Percentiles rank a stretch among this genome's conserved stretches.
Evolutionary conservation across 192 early-diverging fungal species (phyloP).

Genomic region (Coemansia asiatica): DNA sequence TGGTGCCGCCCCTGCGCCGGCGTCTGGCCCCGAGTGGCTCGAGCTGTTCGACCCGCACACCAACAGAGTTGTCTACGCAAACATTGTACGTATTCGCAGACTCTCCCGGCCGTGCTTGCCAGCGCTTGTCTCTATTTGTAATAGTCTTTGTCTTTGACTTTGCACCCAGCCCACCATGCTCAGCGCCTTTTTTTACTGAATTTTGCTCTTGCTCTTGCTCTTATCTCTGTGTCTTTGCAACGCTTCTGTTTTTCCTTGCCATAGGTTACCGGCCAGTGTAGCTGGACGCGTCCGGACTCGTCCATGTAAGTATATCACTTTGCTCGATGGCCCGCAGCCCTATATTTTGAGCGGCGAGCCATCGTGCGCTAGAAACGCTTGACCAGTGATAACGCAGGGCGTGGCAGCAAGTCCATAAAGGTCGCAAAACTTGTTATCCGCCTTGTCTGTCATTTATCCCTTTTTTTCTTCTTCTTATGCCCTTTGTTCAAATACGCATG

Average conservation of each 20-base stretch:
- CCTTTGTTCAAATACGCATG: background rate
- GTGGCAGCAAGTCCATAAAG: too few species aligned
- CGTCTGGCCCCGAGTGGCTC: conserved; percentile 58
- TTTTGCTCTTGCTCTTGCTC: too few species aligned
- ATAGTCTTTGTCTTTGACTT: background rate
- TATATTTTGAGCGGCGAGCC: background rate
- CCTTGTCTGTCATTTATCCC: too few species aligned
- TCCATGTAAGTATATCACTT: conserved; percentile 39
- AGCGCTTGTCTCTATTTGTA: background rate
- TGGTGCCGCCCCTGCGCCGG: conserved; percentile 9
- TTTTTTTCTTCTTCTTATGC: background rate
- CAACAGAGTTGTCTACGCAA: conserved; percentile 65
- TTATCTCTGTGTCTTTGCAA: background rate
- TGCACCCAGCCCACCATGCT: background rate
- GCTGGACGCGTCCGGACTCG: conserved; percentile 46
- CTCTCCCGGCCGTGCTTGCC: background rate
- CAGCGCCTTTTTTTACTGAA: background rate
- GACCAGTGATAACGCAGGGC: background rate
- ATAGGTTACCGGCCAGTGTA: conserved; percentile 81
- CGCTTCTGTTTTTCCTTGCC: background rate
- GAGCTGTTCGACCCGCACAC: conserved; percentile 70
- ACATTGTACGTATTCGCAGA: conserved; percentile 55
- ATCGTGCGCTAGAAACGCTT: background rate
- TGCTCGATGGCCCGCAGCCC: background rate
- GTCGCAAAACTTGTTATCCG: too few species aligned